Percentiles rank a stretch among this genome's conserved stretches.
These are phyloP conservation scores for Diutina catenulata DNA, from an alignment of 1,139 yeast species.

Conservation along the genomic window DNA sequence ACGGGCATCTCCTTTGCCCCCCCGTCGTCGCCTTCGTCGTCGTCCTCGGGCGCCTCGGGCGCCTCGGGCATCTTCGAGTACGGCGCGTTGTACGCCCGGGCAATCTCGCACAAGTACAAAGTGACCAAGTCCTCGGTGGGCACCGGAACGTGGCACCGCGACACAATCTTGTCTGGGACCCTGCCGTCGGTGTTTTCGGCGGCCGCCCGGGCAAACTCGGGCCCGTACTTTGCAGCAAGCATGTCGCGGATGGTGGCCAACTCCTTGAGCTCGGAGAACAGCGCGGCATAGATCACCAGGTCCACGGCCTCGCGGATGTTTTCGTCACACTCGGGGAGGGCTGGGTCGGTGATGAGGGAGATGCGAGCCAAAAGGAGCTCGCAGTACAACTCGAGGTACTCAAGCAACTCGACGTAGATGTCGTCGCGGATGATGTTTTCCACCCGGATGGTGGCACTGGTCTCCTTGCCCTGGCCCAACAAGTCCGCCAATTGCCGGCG, in stretches of 20 bases:
- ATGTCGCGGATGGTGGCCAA: conserved; percentile 49
- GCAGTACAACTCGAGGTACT: conserved; percentile 71
- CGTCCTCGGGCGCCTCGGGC: conserved; percentile 13
- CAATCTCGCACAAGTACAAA: conserved; percentile 69
- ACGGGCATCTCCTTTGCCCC: conserved; percentile 10
- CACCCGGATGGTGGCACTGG: conserved; percentile 75
- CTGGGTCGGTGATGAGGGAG: conserved; percentile 35
- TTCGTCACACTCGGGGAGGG: conserved; percentile 37
- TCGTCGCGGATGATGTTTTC: conserved; percentile 83
- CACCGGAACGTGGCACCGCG: conserved; percentile 54
- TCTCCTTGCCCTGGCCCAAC: conserved; percentile 59
- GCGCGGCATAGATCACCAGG: conserved; percentile 59
- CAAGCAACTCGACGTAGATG: conserved; percentile 69
- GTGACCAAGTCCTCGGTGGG: conserved; percentile 58
- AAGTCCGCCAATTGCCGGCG: conserved; percentile 69
- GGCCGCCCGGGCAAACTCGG: conserved; percentile 48
- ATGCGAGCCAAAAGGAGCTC: conserved; percentile 73
- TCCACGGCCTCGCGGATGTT: conserved; percentile 66
- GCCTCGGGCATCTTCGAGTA: conserved; percentile 45
- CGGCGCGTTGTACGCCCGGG: conserved; percentile 67
- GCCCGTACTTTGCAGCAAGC: conserved; percentile 52
- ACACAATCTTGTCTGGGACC: conserved; percentile 56
- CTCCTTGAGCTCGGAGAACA: conserved; percentile 70
- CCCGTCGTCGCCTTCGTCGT: conserved; percentile 11
- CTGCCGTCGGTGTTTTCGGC: conserved; percentile 37